Percentiles rank a stretch among this genome's conserved stretches.
Evolutionary conservation across 2,329 filamentous ascomycete species (phyloP).

Genomic region (Phialocephala subalpina): DNA sequence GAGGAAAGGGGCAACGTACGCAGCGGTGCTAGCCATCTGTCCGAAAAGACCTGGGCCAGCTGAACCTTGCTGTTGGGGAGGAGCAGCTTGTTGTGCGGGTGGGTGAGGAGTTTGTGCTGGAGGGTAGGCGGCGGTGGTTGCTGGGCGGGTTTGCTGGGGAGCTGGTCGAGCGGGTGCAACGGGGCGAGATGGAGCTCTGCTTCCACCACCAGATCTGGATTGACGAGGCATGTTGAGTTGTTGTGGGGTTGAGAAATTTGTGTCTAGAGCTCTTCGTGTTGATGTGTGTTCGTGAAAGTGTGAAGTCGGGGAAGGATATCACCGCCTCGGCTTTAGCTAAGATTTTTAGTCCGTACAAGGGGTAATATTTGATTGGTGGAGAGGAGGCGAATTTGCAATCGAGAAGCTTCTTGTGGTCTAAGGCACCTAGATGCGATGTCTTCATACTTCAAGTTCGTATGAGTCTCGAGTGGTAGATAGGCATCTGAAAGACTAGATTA

Average conservation of each 20-base stretch:
- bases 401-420: constrained; percentile 3
- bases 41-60: constrained; percentile 88
- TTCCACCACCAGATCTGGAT: constrained; percentile 67
- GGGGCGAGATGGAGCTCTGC: constrained; percentile 71
- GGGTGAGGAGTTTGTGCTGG: constrained; percentile 56
- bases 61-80: constrained; percentile 47
- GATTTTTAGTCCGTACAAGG: not conserved
- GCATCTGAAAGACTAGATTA: not conserved
- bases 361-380: constrained; percentile 29
- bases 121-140: constrained; percentile 67
- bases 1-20: constrained; percentile 69
- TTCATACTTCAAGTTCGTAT: not conserved
- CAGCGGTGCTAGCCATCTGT: constrained; percentile 97
- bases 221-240: constrained; percentile 75
- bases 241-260: constrained; percentile 12
- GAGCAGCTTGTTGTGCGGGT: constrained; percentile 55
- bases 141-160: constrained; percentile 71
- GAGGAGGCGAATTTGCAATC: constrained; percentile 25
- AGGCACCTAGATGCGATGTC: not conserved
- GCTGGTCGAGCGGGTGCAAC: constrained; percentile 64
- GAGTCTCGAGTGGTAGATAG: not conserved
- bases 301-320: not conserved
- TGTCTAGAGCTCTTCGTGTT: not conserved
- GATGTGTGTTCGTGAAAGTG: constrained; percentile 10
- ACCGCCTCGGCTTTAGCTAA: not conserved